Percentiles rank a stretch among this genome's conserved stretches.
phyloP scores from a whole-genome alignment of 2,329 filamentous ascomycete genomes.

The Penicillium sp. region DNA sequence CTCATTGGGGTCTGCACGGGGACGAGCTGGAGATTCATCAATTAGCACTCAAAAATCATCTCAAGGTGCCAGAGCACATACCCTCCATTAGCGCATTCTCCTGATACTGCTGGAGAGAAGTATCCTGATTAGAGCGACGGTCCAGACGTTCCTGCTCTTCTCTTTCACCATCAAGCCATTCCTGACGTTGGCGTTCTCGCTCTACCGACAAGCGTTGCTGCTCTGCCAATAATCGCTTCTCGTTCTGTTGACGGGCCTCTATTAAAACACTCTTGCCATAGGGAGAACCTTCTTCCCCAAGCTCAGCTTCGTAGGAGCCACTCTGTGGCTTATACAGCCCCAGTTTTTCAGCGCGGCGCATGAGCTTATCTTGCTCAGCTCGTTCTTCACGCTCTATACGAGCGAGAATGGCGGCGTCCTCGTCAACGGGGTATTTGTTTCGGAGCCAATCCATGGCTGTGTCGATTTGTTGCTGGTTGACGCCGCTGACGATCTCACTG shows the following conservation, averaged over 20 bases:
- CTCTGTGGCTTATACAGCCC: conserved; percentile 48
- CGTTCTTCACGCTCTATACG: conserved; percentile 44
- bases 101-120: conserved; percentile 38
- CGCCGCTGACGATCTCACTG: conserved; percentile 36
- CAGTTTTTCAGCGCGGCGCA: conserved; percentile 40
- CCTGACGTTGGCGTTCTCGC: conserved; percentile 51
- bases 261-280: conserved; percentile 47
- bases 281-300: conserved; percentile 43
- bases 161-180: conserved; percentile 56
- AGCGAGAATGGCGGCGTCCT: conserved; percentile 50
- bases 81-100: conserved; percentile 38
- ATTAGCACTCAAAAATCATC: neutral
- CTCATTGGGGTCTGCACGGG: conserved; percentile 42
- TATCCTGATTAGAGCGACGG: conserved; percentile 36
- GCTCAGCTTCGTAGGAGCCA: conserved; percentile 43
- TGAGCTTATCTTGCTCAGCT: conserved; percentile 39
- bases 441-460: conserved; percentile 46
- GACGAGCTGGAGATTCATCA: conserved; percentile 29
- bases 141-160: conserved; percentile 37
- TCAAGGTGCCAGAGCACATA: conserved; percentile 13
- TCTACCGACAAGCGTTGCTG: conserved; percentile 44
- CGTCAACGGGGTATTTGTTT: conserved; percentile 45
- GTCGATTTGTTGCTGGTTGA: conserved; percentile 36
- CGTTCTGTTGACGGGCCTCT: conserved; percentile 42
- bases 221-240: conserved; percentile 41